Evolutionary conservation across 768 basidiomycete species (phyloP).

Genomic region (Hemileccinum rubropunctum): DNA sequence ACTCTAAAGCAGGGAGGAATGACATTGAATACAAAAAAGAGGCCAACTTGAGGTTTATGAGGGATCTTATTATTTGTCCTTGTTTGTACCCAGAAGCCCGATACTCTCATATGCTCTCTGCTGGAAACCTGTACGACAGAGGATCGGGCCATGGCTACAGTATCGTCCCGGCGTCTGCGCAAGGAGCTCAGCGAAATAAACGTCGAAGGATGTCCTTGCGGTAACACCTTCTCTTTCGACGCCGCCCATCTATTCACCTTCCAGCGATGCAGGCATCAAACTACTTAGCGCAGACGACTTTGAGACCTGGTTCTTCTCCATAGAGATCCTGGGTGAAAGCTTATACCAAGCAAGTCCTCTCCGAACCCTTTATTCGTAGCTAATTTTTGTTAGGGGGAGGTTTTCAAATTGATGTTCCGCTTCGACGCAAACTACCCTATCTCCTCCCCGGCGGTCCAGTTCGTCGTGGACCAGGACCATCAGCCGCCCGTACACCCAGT

Average conservation of each 20-base stretch:
- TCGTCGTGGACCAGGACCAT: constrained; percentile 62
- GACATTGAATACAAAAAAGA: constrained; percentile 27
- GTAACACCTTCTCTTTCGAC: constrained; percentile 32
- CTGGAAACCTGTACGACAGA: constrained; percentile 15
- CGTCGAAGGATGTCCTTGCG: constrained; percentile 63
- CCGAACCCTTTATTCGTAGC: background rate
- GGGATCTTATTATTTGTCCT: constrained; percentile 32
- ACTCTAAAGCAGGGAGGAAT: constrained; percentile 66
- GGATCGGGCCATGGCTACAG: constrained; percentile 50
- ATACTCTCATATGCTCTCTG: constrained; percentile 8
- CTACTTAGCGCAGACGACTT: constrained; percentile 77
- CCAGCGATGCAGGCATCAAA: constrained; percentile 54
- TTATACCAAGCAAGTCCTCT: constrained; percentile 57
- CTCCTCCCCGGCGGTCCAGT: constrained; percentile 83
- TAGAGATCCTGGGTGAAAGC: constrained; percentile 84
- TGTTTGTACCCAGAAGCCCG: constrained; percentile 31
- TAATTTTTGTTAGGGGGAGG: constrained; percentile 56
- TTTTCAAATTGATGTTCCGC: constrained; percentile 74
- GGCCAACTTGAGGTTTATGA: constrained; percentile 25
- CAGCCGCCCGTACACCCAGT: constrained; percentile 81
- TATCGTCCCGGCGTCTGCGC: constrained; percentile 59
- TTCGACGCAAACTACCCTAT: constrained; percentile 85
- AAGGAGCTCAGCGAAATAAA: constrained; percentile 73
- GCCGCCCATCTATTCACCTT: constrained; percentile 1
- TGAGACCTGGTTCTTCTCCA: constrained; percentile 70